Percentiles rank a stretch among this genome's conserved stretches.
phyloP scores from a whole-genome alignment of 495 filamentous ascomycete genomes.

The Usnea hakonensis region DNA sequence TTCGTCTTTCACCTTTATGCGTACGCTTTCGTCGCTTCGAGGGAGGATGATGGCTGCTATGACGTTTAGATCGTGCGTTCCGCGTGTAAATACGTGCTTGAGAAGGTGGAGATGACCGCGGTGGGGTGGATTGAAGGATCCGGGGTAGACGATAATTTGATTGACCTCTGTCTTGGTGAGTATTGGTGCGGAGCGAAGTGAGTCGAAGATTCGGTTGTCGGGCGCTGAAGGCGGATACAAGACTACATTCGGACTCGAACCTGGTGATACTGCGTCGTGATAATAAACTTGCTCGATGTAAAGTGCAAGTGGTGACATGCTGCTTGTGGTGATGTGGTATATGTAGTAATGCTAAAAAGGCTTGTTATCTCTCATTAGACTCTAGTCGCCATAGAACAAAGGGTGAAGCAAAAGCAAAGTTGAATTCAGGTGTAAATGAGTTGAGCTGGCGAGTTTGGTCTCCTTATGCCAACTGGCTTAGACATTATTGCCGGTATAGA shows the following conservation, averaged over 20 bases:
- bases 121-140: constrained; percentile 30
- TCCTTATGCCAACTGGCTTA: no score
- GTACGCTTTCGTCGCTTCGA: neutral
- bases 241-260: neutral
- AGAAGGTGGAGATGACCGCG: constrained; percentile 5
- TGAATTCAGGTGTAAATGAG: neutral
- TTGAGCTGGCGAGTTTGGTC: neutral
- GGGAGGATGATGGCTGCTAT: constrained; percentile 1
- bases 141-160: constrained; percentile 24
- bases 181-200: neutral
- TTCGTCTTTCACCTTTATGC: neutral
- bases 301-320: neutral
- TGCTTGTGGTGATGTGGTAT: no score
- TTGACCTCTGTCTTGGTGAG: constrained; percentile 1
- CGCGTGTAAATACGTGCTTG: neutral
- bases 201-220: neutral
- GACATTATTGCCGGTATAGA: no score
- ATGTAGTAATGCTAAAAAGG: no score
- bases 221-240: neutral
- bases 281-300: constrained; percentile 3
- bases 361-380: no score
- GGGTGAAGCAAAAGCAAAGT: no score
- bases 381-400: no score
- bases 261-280: neutral
- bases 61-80: neutral